Base-by-base conservation (phyloP, 495 filamentous ascomycete species). In the Apodospora peruviana region DNA sequence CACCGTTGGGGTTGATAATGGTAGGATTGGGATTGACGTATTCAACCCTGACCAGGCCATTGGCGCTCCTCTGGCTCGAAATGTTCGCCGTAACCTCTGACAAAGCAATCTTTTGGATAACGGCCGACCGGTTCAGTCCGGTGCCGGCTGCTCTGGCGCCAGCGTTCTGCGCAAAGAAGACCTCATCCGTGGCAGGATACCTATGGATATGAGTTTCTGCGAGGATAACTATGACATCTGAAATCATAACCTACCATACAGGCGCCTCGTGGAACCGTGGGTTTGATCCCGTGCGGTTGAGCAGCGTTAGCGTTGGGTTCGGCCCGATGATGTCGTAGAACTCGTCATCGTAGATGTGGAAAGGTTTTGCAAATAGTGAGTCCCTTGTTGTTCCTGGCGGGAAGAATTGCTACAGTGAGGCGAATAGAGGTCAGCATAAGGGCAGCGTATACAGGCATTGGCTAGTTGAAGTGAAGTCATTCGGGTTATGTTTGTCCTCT, bases 151-250 rank as follows among this genome's bases (percentile, higher is more conserved):
- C 65, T 12, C 52, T 47, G 5, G 61, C 59, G 0, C 74, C 74
- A 2, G 74, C 74, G 44, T 67, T 76, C 43, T 78, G 73, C 9
- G 64, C 68, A 38, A 78, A 77, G 60, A 78, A 78, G 19, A 74
- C 58, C 47, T 78, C 74, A 25, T 78, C 71, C 0, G 67, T 75
- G 23, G 56, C 56, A 3, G 65, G 70, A 27, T 62, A 61, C 65
- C 63, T 71, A 8, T 23, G 25, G n/a, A 8, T 7, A 12, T 34
- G 45, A 3, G n/a, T n/a, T n/a, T n/a, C n/a, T 75, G 23, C 55
- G 55, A 3, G 65, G 70, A 27, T 62, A 61, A 64, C 63, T 71
- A 8, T 23, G 25, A 17, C n/a, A 8, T 7, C 5, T 34, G 45
- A 8, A 11, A 17, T 17, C 21, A 43, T 29, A 20, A 16, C 45